Base-by-base conservation (phyloP, 2,329 filamentous ascomycete species). In the Trichothecium roseum region DNA sequence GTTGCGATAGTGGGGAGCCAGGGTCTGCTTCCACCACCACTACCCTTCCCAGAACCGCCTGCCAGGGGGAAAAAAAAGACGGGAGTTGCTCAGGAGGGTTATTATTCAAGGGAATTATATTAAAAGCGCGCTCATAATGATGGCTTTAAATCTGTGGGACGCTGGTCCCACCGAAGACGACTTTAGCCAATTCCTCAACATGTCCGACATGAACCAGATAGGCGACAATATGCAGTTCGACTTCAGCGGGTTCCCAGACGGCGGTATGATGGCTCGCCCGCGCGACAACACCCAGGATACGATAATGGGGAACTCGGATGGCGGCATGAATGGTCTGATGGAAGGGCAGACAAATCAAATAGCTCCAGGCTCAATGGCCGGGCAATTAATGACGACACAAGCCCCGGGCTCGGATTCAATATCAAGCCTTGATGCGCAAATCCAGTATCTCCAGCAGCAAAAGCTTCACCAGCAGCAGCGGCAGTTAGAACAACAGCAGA, bases 401-500 rank as follows among this genome's bases (percentile, higher is more conserved):
- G 41, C 52, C 10, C 59, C 69, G 16, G 14, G 16, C 17, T 62
- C 54, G 45, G 72, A 76, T 41, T 59, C 69, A 40, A 69, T 79
- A 36, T 66, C 66, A 26, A 69, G 72, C 37, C 66, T 81, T 44
- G 75, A 81, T 50, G 74, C 74, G 24, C 76, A 81, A 51, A 80
- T 81, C 39, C 72, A 77, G 39, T 78, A 72, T 44, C 59, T 80
- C 18, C 75, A 79, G 50, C 72, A 78, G 45, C 74, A 80, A 54
- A 73, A 71, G 49, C 56, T 75, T 34, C 68, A 78, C 20, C 69
- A 77, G 43, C 72, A 78, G 49, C 72, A 78, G 49, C 71, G 73
- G 45, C 64, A 68, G 36, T 70, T 73, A 42, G 51, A 74, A 13
- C 65, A 72, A 35, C 72, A 79, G 48, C 72, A 78, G 41, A 69